Base-by-base conservation (phyloP, 2,329 filamentous ascomycete species). In the Fusarium illudens region DNA sequence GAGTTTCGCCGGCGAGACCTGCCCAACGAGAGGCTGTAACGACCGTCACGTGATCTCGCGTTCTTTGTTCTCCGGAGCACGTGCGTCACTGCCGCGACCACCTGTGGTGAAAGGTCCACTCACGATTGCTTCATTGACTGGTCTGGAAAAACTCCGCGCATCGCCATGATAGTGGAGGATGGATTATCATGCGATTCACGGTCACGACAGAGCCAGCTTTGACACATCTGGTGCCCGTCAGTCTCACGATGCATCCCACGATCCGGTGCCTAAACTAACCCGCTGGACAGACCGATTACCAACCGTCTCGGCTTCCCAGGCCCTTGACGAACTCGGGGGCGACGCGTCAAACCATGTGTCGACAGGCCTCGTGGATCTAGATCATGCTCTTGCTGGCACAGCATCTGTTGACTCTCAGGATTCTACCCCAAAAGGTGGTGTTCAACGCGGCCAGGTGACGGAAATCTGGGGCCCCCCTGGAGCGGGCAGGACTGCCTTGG, bases 381-480 rank as follows among this genome's bases (percentile, higher is more conserved):
- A 92, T 73, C 73, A 74, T 44, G 76, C 78, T 4, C 77, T 90
- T 60, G 62, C 65, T 6, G 53, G 67, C 12, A 44, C 59, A 4
- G 57, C 52, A n/a, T 32, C 61, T 4, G 12, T 37, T 39, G 66
- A 70, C 34, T 60, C 62, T 9, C 57, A 64, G 30, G 63, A 60
- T 53, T 62, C 67, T 12, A 4, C 46, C 29, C 57, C 52, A 10
- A 68, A 64, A 56, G 84, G 86, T 17, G 94, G 93, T 4, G 83
- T 97, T 49, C 86, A 86, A 63, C 87, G 89, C 59, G 93, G 94
- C 13, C 92, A 93, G 76, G 84, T 97, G 39, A 92, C 92, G 4
- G 95, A 98, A 78, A 81, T 97, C 51, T 97, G 92, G 86, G 95
- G 95, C 0, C 93, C 94, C 11, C 91, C 93, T 9, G 94, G 94